phyloP scores from a whole-genome alignment of 306 rosid genomes.

The Cercis canadensis region DNA sequence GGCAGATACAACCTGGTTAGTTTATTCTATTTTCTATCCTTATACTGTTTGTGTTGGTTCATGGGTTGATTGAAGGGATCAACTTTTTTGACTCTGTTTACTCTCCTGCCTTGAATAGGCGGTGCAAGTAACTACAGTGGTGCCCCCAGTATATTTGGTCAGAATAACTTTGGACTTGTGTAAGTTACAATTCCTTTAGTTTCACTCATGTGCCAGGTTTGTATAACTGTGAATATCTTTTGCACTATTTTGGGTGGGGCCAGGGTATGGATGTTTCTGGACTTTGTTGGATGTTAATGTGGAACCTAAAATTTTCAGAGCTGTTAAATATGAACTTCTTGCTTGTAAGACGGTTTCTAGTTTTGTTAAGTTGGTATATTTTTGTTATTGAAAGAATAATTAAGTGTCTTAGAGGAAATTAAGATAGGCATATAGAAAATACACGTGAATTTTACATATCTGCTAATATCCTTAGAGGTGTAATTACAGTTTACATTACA shows the following conservation, averaged over 20 bases:
- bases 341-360: no score
- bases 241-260: not conserved
- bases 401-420: no score
- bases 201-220: conserved; percentile 2
- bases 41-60: conserved; percentile 1
- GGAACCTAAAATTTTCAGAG: no score
- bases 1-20: conserved; percentile 77
- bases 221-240: not conserved
- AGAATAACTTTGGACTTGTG: conserved; percentile 64
- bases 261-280: no score
- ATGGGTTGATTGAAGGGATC: conserved; percentile 24
- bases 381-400: no score
- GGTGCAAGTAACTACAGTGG: conserved; percentile 54
- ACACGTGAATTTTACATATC: no score
- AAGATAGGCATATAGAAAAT: no score
- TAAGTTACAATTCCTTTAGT: conserved; percentile 52
- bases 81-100: conserved; percentile 29
- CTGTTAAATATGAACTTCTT: no score
- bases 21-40: conserved; percentile 22
- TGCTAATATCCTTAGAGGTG: no score
- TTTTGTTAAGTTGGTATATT: no score
- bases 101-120: conserved; percentile 53
- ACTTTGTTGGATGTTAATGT: no score
- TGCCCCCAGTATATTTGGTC: conserved; percentile 64
- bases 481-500: no score